These are phyloP conservation scores for Calonectria pteridis DNA, from an alignment of 2,329 filamentous ascomycete species.

Conservation along the genomic window DNA sequence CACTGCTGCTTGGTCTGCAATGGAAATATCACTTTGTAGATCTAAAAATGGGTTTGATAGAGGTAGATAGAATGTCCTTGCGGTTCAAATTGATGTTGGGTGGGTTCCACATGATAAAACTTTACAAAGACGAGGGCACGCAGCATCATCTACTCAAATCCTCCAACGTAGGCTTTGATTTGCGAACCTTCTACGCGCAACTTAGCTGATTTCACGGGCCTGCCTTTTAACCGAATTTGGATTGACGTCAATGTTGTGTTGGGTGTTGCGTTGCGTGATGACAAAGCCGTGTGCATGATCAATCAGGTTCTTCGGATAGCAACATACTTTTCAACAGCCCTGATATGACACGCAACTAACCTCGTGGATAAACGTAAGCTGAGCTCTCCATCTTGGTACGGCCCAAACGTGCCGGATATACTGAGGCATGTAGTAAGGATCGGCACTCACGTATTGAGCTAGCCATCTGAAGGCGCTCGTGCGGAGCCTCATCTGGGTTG, in stretches of 20 bases:
- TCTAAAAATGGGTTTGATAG: not conserved
- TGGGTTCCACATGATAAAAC: not conserved
- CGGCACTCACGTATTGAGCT: not conserved
- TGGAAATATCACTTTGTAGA: not conserved
- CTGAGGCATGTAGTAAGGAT: not conserved
- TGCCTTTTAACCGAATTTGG: not conserved
- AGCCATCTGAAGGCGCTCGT: not conserved
- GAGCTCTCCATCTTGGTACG: not conserved
- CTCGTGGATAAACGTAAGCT: not conserved
- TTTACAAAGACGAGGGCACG: not conserved
- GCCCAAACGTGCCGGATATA: not conserved
- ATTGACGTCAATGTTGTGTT: not conserved
- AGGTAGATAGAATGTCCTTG: not conserved
- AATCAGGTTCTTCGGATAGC: not conserved
- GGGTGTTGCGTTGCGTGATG: not conserved
- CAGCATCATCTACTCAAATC: not conserved
- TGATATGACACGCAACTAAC: not conserved
- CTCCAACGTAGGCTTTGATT: not conserved
- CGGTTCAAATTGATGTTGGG: not conserved
- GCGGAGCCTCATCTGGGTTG: not conserved
- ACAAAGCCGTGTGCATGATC: not conserved
- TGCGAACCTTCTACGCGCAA: not conserved
- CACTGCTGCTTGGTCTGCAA: not conserved
- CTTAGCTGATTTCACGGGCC: not conserved
- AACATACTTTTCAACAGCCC: not conserved